Conservation (phyloP, 2,329 filamentous ascomycete genomes). For the Zymoseptoria crescenta region DNA sequence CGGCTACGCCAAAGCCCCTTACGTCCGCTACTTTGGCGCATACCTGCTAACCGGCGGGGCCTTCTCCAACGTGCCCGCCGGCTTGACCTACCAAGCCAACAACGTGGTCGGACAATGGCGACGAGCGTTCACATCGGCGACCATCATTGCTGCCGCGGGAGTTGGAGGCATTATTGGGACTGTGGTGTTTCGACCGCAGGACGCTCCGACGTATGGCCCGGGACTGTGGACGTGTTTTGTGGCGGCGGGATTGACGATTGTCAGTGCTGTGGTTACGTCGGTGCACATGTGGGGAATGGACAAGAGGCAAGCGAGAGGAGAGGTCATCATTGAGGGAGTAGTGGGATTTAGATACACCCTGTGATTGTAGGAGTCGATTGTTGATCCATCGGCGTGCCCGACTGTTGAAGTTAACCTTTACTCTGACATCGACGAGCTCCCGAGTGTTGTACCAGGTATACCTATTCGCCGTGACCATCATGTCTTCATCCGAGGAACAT, state of each 20-base stretch:
- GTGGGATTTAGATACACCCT: conserved; percentile 6
- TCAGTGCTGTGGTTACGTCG: conserved; percentile 4
- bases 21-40: conserved; percentile 62
- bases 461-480: no score
- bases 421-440: no score
- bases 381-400: background rate
- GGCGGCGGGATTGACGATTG: conserved; percentile 2
- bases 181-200: conserved; percentile 54
- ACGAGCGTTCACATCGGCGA: conserved; percentile 1
- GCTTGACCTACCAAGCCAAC: conserved; percentile 71
- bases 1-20: conserved; percentile 53
- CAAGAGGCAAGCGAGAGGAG: conserved; percentile 4
- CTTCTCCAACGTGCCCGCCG: conserved; percentile 64
- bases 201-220: conserved; percentile 5
- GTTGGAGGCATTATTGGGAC: conserved; percentile 68
- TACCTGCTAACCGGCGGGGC: conserved; percentile 66
- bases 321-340: conserved; percentile 6
- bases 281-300: conserved; percentile 6
- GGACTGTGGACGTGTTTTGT: conserved; percentile 6
- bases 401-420: no score
- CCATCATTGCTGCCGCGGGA: conserved; percentile 61
- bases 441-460: no score
- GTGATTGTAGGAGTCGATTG: background rate
- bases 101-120: conserved; percentile 46
- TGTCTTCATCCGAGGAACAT: no score